A percentile compares a stretch with the other conserved stretches of the same genome.
Evolutionary conservation across 1,284 basidiomycete species (phyloP).

Genomic region (Phellopilus nigrolimitatus): DNA sequence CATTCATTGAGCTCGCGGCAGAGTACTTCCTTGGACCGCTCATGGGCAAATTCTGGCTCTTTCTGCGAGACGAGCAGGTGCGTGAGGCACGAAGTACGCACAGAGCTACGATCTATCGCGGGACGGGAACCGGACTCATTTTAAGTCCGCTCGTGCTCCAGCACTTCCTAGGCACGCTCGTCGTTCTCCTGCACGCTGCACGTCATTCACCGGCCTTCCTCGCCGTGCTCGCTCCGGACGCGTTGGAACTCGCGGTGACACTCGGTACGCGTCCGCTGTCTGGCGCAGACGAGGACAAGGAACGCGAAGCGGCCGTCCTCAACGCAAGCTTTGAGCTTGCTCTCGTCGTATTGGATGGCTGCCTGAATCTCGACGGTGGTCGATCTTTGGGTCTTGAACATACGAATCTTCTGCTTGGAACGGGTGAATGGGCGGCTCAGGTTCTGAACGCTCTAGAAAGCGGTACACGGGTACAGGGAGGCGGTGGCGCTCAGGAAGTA

Average conservation of each 20-base stretch:
- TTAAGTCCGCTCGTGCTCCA: slow-evolving; percentile 72
- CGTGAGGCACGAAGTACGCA: slow-evolving; percentile 65
- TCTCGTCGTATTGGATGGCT: slow-evolving; percentile 72
- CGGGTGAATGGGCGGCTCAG: slow-evolving; percentile 76
- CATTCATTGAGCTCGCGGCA: slow-evolving; percentile 75
- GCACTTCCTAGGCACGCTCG: slow-evolving; percentile 71
- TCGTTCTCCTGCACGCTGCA: slow-evolving; percentile 78
- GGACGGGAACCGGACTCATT: slow-evolving; percentile 76
- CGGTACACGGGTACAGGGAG: slow-evolving; percentile 56
- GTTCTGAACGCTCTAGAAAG: slow-evolving; percentile 66
- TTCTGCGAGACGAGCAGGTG: slow-evolving; percentile 75
- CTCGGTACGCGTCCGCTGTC: slow-evolving; percentile 67
- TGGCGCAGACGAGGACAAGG: slow-evolving; percentile 39
- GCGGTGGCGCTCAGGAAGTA: slow-evolving; percentile 59
- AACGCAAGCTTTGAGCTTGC: slow-evolving; percentile 73
- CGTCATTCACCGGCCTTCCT: slow-evolving; percentile 78
- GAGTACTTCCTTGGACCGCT: slow-evolving; percentile 86
- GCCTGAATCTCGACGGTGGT: slow-evolving; percentile 72
- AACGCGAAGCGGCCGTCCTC: slow-evolving; percentile 59
- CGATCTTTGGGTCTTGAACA: slow-evolving; percentile 72
- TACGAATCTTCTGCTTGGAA: slow-evolving; percentile 62
- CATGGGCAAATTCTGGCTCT: slow-evolving; percentile 87
- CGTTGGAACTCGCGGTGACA: slow-evolving; percentile 77
- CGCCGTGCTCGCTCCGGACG: slow-evolving; percentile 72
- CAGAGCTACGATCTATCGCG: slow-evolving; percentile 50